These are phyloP conservation scores for Cryptococcus sp. DNA, from an alignment of 1,284 basidiomycete genomes.

Conservation along the genomic window DNA sequence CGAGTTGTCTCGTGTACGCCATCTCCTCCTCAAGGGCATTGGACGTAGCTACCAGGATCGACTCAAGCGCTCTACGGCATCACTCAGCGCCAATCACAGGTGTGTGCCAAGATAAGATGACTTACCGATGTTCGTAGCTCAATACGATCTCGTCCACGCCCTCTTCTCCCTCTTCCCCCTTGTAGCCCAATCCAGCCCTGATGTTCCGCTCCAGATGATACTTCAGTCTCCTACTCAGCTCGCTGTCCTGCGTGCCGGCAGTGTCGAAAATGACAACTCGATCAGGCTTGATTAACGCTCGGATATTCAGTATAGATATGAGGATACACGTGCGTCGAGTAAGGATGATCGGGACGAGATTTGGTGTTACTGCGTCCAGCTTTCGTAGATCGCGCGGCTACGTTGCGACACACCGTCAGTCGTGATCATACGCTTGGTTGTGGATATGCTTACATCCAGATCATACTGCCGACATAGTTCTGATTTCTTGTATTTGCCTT, in stretches of 20 bases:
- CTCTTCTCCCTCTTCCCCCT: constrained; percentile 19
- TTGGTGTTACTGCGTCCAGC: constrained; percentile 91
- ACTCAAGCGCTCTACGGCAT: constrained; percentile 74
- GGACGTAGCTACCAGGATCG: constrained; percentile 81
- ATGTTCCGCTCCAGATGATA: constrained; percentile 77
- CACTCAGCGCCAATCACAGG: neutral
- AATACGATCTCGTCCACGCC: constrained; percentile 47
- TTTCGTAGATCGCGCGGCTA: constrained; percentile 95
- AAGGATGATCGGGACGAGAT: constrained; percentile 91
- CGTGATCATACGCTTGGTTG: neutral
- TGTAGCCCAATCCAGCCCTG: constrained; percentile 32
- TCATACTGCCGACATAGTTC: constrained; percentile 86
- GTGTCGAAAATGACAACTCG: constrained; percentile 90
- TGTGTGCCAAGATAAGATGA: constrained; percentile 7
- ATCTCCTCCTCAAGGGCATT: constrained; percentile 91
- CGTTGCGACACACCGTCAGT: neutral
- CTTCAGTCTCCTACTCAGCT: constrained; percentile 80
- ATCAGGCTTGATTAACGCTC: constrained; percentile 91
- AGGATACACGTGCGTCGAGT: constrained; percentile 84
- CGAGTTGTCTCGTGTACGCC: constrained; percentile 80
- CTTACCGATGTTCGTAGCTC: constrained; percentile 86
- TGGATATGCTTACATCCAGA: constrained; percentile 67
- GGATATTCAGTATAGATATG: constrained; percentile 91
- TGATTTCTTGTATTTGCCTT: constrained; percentile 84
- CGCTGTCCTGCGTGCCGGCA: constrained; percentile 78